Conservation (phyloP, 1,284 basidiomycete genomes). For the Boletellus deceptivus region DNA sequence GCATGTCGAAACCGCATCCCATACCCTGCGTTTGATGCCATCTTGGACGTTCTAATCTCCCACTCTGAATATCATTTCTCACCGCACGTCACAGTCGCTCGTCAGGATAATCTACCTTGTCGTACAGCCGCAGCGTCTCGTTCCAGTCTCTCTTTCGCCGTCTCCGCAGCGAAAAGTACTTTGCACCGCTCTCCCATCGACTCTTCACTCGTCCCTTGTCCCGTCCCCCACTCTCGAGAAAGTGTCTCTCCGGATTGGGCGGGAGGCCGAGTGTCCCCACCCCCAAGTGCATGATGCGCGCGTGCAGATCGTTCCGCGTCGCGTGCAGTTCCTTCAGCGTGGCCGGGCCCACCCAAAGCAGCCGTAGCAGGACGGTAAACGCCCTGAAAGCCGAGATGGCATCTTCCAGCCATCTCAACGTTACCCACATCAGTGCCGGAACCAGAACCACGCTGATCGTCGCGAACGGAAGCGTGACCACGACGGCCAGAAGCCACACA, state of each 20-base stretch:
- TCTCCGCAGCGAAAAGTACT: conserved; percentile 76
- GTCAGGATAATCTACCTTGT: conserved; percentile 51
- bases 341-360: conserved; percentile 62
- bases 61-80: no score
- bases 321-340: conserved; percentile 53
- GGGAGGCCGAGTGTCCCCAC: conserved; percentile 62
- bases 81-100: conserved; percentile 14
- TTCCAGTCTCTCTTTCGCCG: conserved; percentile 86
- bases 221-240: conserved; percentile 51
- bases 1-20: background rate
- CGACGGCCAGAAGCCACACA: conserved; percentile 56
- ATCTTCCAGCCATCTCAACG: conserved; percentile 83
- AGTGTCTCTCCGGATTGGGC: conserved; percentile 63
- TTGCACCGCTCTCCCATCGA: conserved; percentile 61
- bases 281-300: conserved; percentile 64
- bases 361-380: conserved; percentile 54
- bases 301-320: conserved; percentile 54
- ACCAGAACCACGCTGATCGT: conserved; percentile 54
- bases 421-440: conserved; percentile 82
- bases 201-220: conserved; percentile 70
- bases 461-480: conserved; percentile 62
- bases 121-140: conserved; percentile 75
- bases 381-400: conserved; percentile 75
- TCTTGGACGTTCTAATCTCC: background rate
- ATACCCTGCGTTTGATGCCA: conserved; percentile 9